Base-by-base conservation (phyloP, 2,329 filamentous ascomycete species). In the Amylocarpus encephaloides region DNA sequence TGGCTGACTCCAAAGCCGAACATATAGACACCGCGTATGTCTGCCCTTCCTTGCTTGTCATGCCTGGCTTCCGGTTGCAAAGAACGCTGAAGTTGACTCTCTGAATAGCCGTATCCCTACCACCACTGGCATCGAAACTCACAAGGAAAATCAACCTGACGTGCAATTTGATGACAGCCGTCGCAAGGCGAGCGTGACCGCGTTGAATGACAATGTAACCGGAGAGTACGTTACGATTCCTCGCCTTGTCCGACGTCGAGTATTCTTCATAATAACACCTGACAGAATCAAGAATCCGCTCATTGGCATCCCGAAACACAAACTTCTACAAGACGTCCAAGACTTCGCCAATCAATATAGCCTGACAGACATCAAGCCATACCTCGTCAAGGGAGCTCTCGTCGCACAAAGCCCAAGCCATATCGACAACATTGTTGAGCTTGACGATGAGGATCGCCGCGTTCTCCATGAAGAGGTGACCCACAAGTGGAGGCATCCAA, bases 401-500 rank as follows among this genome's bases (percentile, higher is more conserved):
- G 55, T 73, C 70, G 62, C 68, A 70, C 56, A 70, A 63, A 51
- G 48, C 18, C 57, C 59, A 6, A 47, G 53, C 32, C 46, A 54
- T 15, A 48, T 57, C 32, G 57, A 57, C 9, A 38, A 52, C 2
- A 58, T 61, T 16, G 38, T 38, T 16, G 57, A 59, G 22, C 48
- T 71, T 32, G 53, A 63, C n/a, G 59, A 64, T 26, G 67, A 68
- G 42, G 63, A 64, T 32, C 53, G 58, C 13, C 49, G 58, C 1
- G 49, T 82, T 51, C 19, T 59, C 29, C 46, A 45, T 16, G 52
- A 81, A 49, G 85, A 88, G 65, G 71, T 76, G 36, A 71, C 78
- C 16, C 81, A 87, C 73, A 83, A 82, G 61, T 88, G 84, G 80
- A 74, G 76, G 54, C 74, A 83, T 33, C 81, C 84, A 0, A 71